Base-by-base conservation (phyloP, 208 protist species). In the Angomonas desouzai region DNA sequence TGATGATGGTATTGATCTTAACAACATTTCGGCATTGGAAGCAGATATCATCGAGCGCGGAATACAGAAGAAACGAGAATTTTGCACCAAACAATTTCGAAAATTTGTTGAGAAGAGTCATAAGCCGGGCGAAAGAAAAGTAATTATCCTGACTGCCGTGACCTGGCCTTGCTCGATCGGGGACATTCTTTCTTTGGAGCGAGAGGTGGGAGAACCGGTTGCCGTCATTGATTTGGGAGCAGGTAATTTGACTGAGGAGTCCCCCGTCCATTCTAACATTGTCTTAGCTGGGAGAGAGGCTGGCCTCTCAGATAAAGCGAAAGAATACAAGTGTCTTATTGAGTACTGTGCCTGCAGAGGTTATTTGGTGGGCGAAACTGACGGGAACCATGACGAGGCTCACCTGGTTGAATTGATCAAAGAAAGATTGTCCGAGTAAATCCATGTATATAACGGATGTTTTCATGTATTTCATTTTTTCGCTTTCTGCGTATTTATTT, bases 111-210 rank as follows among this genome's bases (percentile, higher is more conserved):
- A 57, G 30, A 22, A 32, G 7, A 11, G 51, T 25, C 25, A 36
- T 57, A 4, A 6, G 13, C 51, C 51, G 3, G 22, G 11, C 3
- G 27, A 57, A 32, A 25, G 30, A 20, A 57, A 57, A 34, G 25
- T 32, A 18, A 32, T 34, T 22, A 25, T 32, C 3, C 18, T 57
- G 22, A 11, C 25, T 23, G n/a, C 16, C 29, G 22, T 25, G 3
- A 7, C 23, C 16, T 57, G 51, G 51, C 51, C 51, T 3, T n/a
- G 9, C 3, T 57, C 51, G 7, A 57, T 57, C 10, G 51, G 27
- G 4, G 51, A 57, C 30, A 20, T 57, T 16, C 51, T 57, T 29
- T 57, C 29, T n/a, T 25, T 57, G 9, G 51, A 57, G n/a, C 51
- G 51, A 6, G 51, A 57, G 29, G 29, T 57, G 10, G 51, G 51